phyloP scores from a whole-genome alignment of 192 early-diverging fungal genomes.

The Radiomyces spectabilis region DNA sequence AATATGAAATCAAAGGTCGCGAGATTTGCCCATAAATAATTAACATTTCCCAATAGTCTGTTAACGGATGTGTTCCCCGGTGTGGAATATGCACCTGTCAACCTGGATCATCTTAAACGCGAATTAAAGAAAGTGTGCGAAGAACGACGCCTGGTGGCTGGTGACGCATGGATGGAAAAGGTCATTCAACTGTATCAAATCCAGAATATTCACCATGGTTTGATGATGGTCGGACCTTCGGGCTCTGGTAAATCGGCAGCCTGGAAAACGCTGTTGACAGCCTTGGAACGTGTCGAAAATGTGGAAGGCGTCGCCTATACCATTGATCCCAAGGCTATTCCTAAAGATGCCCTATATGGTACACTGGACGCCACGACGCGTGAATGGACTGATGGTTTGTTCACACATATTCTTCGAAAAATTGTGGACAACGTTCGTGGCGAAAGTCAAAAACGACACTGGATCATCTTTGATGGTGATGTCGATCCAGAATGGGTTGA shows the following conservation, averaged over 20 bases:
- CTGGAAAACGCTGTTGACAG: conserved; percentile 90
- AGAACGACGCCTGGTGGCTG: conserved; percentile 65
- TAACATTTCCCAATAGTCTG: too few species aligned
- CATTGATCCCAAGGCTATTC: conserved; percentile 97
- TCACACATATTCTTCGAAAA: conserved; percentile 94
- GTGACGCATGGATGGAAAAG: conserved; percentile 90
- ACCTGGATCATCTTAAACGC: conserved; percentile 63
- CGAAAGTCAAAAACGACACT: conserved; percentile 88
- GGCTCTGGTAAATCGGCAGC: conserved; percentile 93
- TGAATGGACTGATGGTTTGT: conserved; percentile 99
- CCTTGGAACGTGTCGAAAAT: conserved; percentile 81
- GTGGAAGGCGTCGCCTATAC: conserved; percentile 88
- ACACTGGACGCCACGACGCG: conserved; percentile 94
- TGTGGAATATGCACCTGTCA: conserved; percentile 73
- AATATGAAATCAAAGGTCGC: too few species aligned
- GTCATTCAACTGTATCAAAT: conserved; percentile 97
- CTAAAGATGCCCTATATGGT: conserved; percentile 96
- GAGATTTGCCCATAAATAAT: too few species aligned
- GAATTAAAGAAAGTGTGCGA: conserved; percentile 73
- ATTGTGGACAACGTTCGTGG: conserved; percentile 98
- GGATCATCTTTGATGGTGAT: conserved; percentile 99
- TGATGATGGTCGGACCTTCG: conserved; percentile 99
- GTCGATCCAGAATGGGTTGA: conserved; percentile 99
- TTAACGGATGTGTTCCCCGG: conserved; percentile 94
- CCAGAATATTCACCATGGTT: conserved; percentile 95